A percentile compares a stretch with the other conserved stretches of the same genome.
These are phyloP conservation scores for Dendrobium officinale DNA, from an alignment of 106 monocot species.

Conservation along the genomic window DNA sequence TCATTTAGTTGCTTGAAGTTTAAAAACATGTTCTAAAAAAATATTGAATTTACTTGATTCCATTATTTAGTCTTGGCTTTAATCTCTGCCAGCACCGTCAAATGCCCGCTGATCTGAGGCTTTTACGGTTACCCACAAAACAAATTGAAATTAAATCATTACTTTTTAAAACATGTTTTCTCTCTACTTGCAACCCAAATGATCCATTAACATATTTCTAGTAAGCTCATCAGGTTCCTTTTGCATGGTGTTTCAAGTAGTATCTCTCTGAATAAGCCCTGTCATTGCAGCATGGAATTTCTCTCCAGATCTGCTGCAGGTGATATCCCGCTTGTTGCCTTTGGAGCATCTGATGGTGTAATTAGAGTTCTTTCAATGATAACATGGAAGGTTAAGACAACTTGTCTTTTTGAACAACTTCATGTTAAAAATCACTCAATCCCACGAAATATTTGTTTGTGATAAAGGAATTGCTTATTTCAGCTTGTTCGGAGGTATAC, in stretches of 20 bases:
- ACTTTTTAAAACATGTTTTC: too few species aligned
- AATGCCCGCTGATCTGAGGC: too few species aligned
- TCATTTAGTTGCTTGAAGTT: too few species aligned
- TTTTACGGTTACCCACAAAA: too few species aligned
- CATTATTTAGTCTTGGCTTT: too few species aligned
- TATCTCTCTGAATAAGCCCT: constrained; percentile 4
- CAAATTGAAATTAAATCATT: too few species aligned
- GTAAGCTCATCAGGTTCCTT: constrained; percentile 1
- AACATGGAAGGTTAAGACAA: constrained; percentile 80
- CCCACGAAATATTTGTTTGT: constrained; percentile 5
- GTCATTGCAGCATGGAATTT: constrained; percentile 85
- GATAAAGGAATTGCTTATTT: constrained; percentile 7
- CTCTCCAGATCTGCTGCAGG: constrained; percentile 71
- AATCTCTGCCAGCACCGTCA: too few species aligned
- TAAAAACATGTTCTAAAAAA: too few species aligned
- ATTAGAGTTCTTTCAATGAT: constrained; percentile 99
- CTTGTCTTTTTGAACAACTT: background rate
- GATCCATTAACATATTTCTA: background rate
- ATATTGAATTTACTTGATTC: too few species aligned
- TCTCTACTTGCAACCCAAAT: background rate
- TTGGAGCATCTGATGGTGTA: constrained; percentile 94
- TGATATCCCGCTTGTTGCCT: constrained; percentile 90
- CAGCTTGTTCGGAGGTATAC: constrained; percentile 96
- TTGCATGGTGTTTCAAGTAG: background rate
- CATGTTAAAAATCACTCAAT: constrained; percentile 2